phyloP scores from a whole-genome alignment of 768 basidiomycete species.

The Suillus subluteus region DNA sequence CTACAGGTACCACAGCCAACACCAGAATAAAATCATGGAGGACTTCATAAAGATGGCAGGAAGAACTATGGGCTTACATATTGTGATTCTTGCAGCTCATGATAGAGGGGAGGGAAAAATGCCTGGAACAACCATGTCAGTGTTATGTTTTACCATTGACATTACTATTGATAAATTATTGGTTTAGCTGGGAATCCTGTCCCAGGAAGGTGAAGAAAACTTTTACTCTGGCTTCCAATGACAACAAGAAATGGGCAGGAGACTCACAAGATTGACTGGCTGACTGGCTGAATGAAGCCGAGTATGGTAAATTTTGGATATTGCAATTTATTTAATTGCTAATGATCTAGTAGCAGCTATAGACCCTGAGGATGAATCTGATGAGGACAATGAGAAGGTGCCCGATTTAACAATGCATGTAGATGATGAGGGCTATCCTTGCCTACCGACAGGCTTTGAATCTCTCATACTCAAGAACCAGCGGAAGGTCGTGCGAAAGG shows the following conservation, averaged over 20 bases:
- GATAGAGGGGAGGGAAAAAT: not conserved
- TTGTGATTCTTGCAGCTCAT: not conserved
- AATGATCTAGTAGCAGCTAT: not conserved
- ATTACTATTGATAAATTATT: not conserved
- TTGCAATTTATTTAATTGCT: not conserved
- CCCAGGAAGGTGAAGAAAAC: not conserved
- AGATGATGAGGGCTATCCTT: not conserved
- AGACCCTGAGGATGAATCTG: not conserved
- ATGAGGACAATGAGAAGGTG: not conserved
- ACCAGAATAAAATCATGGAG: not conserved
- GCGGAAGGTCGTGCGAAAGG: too few relatives aligned
- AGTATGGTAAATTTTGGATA: not conserved
- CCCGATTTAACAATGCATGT: not conserved
- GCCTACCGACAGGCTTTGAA: too few relatives aligned
- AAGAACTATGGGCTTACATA: not conserved
- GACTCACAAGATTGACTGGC: not conserved
- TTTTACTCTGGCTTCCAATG: not conserved
- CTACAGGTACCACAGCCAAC: not conserved
- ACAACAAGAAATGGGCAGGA: not conserved
- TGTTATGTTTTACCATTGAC: not conserved
- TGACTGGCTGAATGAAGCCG: not conserved
- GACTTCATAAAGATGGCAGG: not conserved
- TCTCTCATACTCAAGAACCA: too few relatives aligned
- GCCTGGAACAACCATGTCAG: not conserved
- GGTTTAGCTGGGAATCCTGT: not conserved